Evolutionary conservation across 176 grass and related monocot genomes (phyloP).

Genomic region (Oryza brachyantha): DNA sequence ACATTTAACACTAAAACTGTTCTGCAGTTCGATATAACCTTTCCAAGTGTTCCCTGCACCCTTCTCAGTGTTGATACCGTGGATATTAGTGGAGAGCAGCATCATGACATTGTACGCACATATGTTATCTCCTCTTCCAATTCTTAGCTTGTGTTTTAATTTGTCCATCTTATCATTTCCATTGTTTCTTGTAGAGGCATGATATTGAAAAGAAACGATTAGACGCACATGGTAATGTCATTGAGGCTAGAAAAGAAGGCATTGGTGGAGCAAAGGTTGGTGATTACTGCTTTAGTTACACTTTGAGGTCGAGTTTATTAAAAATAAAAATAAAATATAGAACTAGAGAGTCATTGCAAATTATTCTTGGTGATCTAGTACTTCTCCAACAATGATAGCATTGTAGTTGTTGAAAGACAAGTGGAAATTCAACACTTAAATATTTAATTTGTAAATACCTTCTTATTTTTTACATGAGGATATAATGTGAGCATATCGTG

Average conservation of each 20-base stretch:
- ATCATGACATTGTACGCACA: slow-evolving; percentile 77
- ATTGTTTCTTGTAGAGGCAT: slow-evolving; percentile 66
- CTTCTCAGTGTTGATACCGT: slow-evolving; percentile 89
- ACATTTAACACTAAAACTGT: slow-evolving; percentile 32
- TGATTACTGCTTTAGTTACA: slow-evolving; percentile 10
- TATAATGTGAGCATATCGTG: background rate
- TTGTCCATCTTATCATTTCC: slow-evolving; percentile 9
- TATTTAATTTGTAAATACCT: background rate
- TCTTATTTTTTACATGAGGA: background rate
- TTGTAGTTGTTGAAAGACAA: slow-evolving; percentile 17
- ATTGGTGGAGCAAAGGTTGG: slow-evolving; percentile 87
- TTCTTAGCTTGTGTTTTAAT: slow-evolving; percentile 7
- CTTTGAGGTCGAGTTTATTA: background rate
- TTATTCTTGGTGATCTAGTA: background rate
- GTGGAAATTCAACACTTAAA: background rate
- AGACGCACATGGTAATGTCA: slow-evolving; percentile 65
- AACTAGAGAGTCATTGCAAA: background rate
- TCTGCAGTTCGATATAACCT: slow-evolving; percentile 95
- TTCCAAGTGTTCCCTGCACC: slow-evolving; percentile 79
- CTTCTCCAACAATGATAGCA: background rate
- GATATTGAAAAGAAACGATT: slow-evolving; percentile 79
- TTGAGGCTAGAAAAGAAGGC: slow-evolving; percentile 75
- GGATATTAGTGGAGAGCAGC: slow-evolving; percentile 96
- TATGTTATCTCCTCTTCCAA: slow-evolving; percentile 27
- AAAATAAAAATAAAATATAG: background rate